Base-by-base conservation (phyloP, 805 yeast genomes). In the Scheffersomyces coipomensis region DNA sequence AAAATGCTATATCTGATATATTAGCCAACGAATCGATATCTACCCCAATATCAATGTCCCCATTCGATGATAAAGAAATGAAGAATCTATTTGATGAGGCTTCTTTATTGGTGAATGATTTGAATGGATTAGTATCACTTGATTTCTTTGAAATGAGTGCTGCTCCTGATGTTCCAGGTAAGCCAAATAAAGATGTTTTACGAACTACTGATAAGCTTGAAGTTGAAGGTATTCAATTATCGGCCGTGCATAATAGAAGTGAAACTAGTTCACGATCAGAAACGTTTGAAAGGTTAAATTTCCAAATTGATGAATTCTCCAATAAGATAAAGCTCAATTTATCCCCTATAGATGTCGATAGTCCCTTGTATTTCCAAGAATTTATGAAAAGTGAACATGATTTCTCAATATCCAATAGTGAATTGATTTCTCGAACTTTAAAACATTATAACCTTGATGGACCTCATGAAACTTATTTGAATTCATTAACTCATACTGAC, bases 1-100 rank as follows among this genome's bases (percentile, higher is more conserved):
- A 42, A 3, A 48, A 48, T 38, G 35, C 50, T 3, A 46, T 48
- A 5, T 35, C 50, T 2, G 52, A 48, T 27, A 46, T 48, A 16
- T 19, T 47, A 15, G 33, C 30, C 10, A 27, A 27, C 15, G 30
- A 27, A 13, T 5, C 30, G 5, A 5, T 19, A 15, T 17, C 22
- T 5, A 23, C 18, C 13, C 27, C 18, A 13, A 34, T 16, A n/a
- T 33, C 13, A n/a, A 34, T 24, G 4, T 11, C 29, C 19, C 24
- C n/a, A 15, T 27, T 27, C 12, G 30, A 27, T 7, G 30, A 27
- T 16, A 23, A 18, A 48, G 30, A 52, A 26, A 45, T 60, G 47
- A 45, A 46, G 27, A 44, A 40, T 27, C 38, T 67, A 29, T 62
- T 57, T 35, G 62, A 61, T 39, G 70, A 65, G 39, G 73, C 71